Base-by-base conservation (phyloP, 345 rosid genomes). In the Salix viminalis region DNA sequence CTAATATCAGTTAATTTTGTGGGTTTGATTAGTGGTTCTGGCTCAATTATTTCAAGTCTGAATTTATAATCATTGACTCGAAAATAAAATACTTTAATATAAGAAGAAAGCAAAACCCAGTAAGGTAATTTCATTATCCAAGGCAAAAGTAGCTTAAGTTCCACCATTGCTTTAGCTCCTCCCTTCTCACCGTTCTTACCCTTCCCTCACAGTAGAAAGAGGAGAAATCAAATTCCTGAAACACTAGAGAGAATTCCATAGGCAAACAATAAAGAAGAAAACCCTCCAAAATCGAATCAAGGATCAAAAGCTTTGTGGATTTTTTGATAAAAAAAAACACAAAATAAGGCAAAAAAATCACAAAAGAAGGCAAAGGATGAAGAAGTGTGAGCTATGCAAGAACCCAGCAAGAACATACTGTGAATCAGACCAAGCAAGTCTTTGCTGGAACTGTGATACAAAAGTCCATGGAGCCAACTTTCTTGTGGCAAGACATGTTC, bases 391-490 rank as follows among this genome's bases (percentile, higher is more conserved):
- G 81, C 84, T 91, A 28, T 91, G 96, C 83, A 84, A 85, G 78
- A 75, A 39, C 6, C 83, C 69, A 62, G 96, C 96, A 8, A 86
- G 76, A 70, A 75, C 85, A 39, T 88, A 83, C 86, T 91, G 96
- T 68, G 91, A 89, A 73, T 86, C 93, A 16, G 96, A 91, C 79
- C 85, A 86, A 78, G 96, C 96, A 15, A 77, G 83, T 77, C 86
- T 91, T 28, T 91, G 96, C 78, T 91, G 96, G 96, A 79, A 75
- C 82, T 91, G 96, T 77, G 96, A 91, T 71, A 83, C 83, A 67
- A 83, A 80, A 75, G 93, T 91, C 44, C 96, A 89, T 81, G 90
- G 89, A 28, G 93, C 96, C 69, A 91, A 91, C 85, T 91, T 91
- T 82, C 91, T 91, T 48, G 96, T 91, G 7, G 93, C 96, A 0